Base-by-base conservation (phyloP, 225 moss, liverwort and hornwort genomes). In the Marchantia polymorpha region DNA sequence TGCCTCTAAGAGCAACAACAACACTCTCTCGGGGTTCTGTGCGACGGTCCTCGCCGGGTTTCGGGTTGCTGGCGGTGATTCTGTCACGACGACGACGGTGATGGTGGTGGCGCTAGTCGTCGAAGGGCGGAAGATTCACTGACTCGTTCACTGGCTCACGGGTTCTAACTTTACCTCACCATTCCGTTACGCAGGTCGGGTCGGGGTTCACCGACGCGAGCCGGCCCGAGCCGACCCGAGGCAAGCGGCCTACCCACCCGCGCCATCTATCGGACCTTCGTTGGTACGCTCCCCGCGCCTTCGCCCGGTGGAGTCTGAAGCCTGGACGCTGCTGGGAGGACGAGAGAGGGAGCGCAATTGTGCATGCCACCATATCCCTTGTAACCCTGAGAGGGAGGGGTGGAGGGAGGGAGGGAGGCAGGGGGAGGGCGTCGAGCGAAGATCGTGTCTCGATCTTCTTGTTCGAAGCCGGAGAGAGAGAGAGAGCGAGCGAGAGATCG, bases 321-420 rank as follows among this genome's bases (percentile, higher is more conserved):
- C 14, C 7, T 4, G 29, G 12, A 23, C 26, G 25, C 29, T 5
- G 1, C 9, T 27, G 6, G 64, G 3, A 10, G 8, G 6, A 13
- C 30, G 11, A 29, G 15, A 13, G 67, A 12, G 15, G 9, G 29
- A 29, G 27, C 56, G 11, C 15, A 30, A 6, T 67, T 67, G 6
- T 29, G 67, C 67, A 29, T 67, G 67, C 67, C 67, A 67, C 67
- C 67, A 67, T 67, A 67, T 67, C 67, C 11, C 67, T 13, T 31
- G 25, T 13, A 27, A 67, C 25, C 67, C 67, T 31, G 25, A 8
- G 12, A 56, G 19, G n/a, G n/a, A n/a, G n/a, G n/a, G n/a, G n/a
- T n/a, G n/a, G n/a, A n/a, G 10, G 55, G 14, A 55, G 55, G 14
- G 55, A 55, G 55, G 14, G 14, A n/a, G n/a, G n/a, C n/a, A n/a